Base-by-base conservation (phyloP, 2,329 filamentous ascomycete genomes). In the Colletotrichum lentis region DNA sequence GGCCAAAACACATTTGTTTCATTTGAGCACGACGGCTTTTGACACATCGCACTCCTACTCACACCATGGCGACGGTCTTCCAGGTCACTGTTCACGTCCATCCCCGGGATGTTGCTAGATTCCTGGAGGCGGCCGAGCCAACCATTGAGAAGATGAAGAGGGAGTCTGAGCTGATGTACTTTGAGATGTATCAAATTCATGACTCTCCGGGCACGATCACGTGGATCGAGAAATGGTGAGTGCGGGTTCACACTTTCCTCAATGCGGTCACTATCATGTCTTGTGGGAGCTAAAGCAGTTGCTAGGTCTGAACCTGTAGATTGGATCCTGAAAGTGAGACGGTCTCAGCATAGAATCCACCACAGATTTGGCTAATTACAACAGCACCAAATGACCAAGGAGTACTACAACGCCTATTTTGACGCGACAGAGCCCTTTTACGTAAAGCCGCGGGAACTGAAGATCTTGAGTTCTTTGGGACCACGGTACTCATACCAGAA, bases 171-270 rank as follows among this genome's bases (percentile, higher is more conserved):
- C 20, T 68, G 11, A 64, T 68, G 65, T 49, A 65, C 20, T 68
- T 65, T 18, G 65, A 68, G 16, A 68, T 68, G 65, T 68, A 68
- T 24, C 65, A 68, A 7, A 35, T 65, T 12, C 65, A 68, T 7
- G 65, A 68, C 12, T 65, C 61, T 16, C 65, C 65, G 3, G 65
- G 65, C 3, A 68, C 65, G 2, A 68, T 68, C 11, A 68, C 62
- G 7, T 68, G 65, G 65, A 68, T 68, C n/a, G 65, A 68, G 12
- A 68, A 68, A 22, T 68, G 65, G 65, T 68, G 31, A 35, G 43
- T 10, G 8, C 16, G 1, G 3, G 2, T 1, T 12, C 3, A 1
- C 5, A 5, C 1, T 7, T 7, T 24, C n/a, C 7, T 37, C 3
- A 1, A 2, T 1, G 18, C 3, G 8, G 31, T 1, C 7, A 0